Evolutionary conservation across 129 eudicot genomes (phyloP).

Genomic region (Saposhnikovia divaricata): DNA sequence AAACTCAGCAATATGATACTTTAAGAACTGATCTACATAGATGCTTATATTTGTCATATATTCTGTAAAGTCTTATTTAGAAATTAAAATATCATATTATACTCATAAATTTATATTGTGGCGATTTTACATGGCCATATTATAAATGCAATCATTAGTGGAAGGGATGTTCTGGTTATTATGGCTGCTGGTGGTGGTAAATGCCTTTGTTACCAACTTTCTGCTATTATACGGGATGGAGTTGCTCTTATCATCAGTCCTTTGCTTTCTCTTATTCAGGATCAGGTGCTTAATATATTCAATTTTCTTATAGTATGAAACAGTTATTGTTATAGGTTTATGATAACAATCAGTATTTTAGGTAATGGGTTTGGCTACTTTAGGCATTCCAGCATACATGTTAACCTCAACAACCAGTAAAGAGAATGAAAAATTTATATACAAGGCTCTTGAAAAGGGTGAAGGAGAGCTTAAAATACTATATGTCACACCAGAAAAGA

Average conservation of each 20-base stretch:
- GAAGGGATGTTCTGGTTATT: conserved; percentile 88
- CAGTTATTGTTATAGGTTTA: background rate
- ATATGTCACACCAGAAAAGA: too few species aligned
- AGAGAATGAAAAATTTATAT: conserved; percentile 79
- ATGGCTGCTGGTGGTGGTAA: conserved; percentile 99
- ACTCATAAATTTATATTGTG: too few species aligned
- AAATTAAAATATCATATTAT: too few species aligned
- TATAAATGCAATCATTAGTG: conserved; percentile 84
- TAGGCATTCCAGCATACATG: conserved; percentile 93
- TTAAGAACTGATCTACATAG: too few species aligned
- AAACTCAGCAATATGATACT: too few species aligned
- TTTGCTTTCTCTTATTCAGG: conserved; percentile 95
- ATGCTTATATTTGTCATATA: too few species aligned
- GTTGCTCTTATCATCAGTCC: conserved; percentile 93
- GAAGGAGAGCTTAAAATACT: too few species aligned
- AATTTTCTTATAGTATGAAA: background rate
- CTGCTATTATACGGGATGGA: conserved; percentile 76
- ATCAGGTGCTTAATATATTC: conserved; percentile 52
- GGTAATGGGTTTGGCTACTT: conserved; percentile 98
- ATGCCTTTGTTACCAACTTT: conserved; percentile 98
- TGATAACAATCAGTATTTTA: conserved; percentile 26
- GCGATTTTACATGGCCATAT: conserved; percentile 44
- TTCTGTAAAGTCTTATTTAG: too few species aligned
- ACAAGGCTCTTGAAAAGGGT: conserved; percentile 94
- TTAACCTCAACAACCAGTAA: conserved; percentile 93